Conservation (phyloP, 1,284 basidiomycete genomes). For the Heliocybe sulcata region DNA sequence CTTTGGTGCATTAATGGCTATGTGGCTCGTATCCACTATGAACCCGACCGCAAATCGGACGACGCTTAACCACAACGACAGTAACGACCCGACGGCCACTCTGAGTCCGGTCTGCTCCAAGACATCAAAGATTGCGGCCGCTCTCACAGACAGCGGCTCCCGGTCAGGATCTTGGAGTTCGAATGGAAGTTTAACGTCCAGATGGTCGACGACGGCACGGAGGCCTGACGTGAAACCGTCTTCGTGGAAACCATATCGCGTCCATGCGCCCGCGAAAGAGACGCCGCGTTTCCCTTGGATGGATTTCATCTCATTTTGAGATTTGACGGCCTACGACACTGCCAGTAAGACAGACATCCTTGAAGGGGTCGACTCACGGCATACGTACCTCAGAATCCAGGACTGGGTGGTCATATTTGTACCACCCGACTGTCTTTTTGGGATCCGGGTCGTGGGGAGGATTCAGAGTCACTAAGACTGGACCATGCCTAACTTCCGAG, state of each 20-base stretch:
- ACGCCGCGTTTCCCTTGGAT: slow-evolving; percentile 66
- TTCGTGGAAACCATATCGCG: slow-evolving; percentile 77
- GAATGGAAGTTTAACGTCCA: slow-evolving; percentile 9
- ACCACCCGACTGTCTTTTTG: slow-evolving; percentile 42
- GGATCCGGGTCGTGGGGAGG: slow-evolving; percentile 57
- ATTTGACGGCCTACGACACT: slow-evolving; percentile 39
- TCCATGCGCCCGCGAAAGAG: slow-evolving; percentile 75
- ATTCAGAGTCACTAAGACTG: slow-evolving; percentile 75
- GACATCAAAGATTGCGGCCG: slow-evolving; percentile 9
- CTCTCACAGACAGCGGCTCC: slow-evolving; percentile 2
- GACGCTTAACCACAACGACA: slow-evolving; percentile 2
- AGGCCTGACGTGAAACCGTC: slow-evolving; percentile 72
- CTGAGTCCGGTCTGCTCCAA: slow-evolving; percentile 10
- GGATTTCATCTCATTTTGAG: slow-evolving; percentile 42
- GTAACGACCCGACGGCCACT: slow-evolving; percentile 6
- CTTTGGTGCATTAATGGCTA: neutral
- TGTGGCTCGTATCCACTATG: neutral
- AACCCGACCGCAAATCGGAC: neutral
- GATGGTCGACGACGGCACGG: slow-evolving; percentile 25
- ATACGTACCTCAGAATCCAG: slow-evolving; percentile 38
- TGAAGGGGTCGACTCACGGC: neutral
- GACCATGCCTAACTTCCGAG: slow-evolving; percentile 48
- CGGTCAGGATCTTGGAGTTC: slow-evolving; percentile 8
- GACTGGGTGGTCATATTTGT: slow-evolving; percentile 66
- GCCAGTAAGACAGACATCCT: slow-evolving; percentile 8